phyloP scores from a whole-genome alignment of 2,329 filamentous ascomycete genomes.

The Pezicula radicicola region DNA sequence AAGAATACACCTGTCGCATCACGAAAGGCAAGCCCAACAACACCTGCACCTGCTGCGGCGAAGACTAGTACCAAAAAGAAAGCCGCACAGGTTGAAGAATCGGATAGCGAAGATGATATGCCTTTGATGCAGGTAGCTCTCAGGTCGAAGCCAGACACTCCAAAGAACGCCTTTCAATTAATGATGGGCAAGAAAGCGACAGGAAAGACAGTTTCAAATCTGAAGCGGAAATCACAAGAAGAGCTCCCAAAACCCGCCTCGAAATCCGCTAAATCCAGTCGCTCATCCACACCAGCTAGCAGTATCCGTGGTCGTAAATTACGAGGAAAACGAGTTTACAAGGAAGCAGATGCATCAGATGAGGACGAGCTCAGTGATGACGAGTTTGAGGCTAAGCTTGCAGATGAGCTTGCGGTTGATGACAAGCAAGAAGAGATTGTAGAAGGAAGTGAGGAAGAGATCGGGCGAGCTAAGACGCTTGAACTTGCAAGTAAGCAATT shows the following conservation, averaged over 20 bases:
- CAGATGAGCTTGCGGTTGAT: constrained; percentile 50
- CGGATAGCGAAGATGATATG: constrained; percentile 25
- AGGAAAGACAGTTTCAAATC: constrained; percentile 26
- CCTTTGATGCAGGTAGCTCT: constrained; percentile 17
- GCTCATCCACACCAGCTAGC: constrained; percentile 69
- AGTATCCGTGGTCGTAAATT: constrained; percentile 35
- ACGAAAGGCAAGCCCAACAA: constrained; percentile 8
- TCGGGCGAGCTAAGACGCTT: constrained; percentile 63
- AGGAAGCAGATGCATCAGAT: constrained; percentile 56
- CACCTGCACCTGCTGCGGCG: neutral
- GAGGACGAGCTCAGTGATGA: constrained; percentile 71
- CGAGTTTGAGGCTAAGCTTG: constrained; percentile 78
- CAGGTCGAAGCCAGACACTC: constrained; percentile 16
- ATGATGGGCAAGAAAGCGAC: constrained; percentile 30
- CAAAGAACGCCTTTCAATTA: constrained; percentile 43
- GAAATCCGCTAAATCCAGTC: constrained; percentile 75
- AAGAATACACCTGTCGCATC: constrained; percentile 39
- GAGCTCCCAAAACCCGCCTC: constrained; percentile 39
- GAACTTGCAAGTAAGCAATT: constrained; percentile 69
- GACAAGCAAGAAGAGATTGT: constrained; percentile 52
- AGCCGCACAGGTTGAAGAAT: constrained; percentile 14
- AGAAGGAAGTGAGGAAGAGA: constrained; percentile 46
- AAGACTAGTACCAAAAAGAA: neutral
- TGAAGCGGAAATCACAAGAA: constrained; percentile 54
- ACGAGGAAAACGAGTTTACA: constrained; percentile 43